Percentiles rank a stretch among this genome's conserved stretches.
These are phyloP conservation scores for Annona squamosa DNA, from an alignment of 164 flowering plant genomes.

Conservation along the genomic window DNA sequence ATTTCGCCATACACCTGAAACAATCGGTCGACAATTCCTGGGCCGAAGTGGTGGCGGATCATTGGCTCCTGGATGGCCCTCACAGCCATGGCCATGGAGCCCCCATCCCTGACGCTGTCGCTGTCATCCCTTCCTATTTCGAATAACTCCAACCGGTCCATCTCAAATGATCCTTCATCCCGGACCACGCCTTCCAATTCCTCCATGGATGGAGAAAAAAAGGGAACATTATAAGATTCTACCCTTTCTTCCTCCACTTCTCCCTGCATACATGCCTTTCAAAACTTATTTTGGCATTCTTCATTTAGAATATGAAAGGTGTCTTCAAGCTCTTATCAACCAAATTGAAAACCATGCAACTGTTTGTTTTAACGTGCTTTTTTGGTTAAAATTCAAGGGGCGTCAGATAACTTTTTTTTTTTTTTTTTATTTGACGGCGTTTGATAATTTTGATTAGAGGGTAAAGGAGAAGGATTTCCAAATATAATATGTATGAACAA, in stretches of 20 bases:
- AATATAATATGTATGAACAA: too few relatives aligned
- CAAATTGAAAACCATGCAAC: too few relatives aligned
- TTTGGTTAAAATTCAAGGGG: too few relatives aligned
- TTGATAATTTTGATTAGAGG: too few relatives aligned
- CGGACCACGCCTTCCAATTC: slow-evolving; percentile 53
- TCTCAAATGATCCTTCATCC: slow-evolving; percentile 48
- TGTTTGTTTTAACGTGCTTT: too few relatives aligned
- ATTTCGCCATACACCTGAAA: slow-evolving; percentile 50
- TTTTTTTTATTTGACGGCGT: too few relatives aligned
- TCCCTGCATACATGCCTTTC: slow-evolving; percentile 36
- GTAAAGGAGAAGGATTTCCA: too few relatives aligned
- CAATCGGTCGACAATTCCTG: slow-evolving; percentile 44
- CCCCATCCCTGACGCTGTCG: slow-evolving; percentile 32
- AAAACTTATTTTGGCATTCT: too few relatives aligned
- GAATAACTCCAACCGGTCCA: slow-evolving; percentile 48
- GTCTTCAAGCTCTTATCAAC: too few relatives aligned
- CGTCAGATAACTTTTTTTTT: too few relatives aligned
- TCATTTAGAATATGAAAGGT: too few relatives aligned
- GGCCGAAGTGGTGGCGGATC: slow-evolving; percentile 65
- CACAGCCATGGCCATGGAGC: slow-evolving; percentile 45
- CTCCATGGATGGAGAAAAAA: slow-evolving; percentile 64
- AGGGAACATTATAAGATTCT: slow-evolving; percentile 58
- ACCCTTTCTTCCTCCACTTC: slow-evolving; percentile 50
- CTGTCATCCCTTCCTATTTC: slow-evolving; percentile 29
- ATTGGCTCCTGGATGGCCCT: slow-evolving; percentile 77